A percentile compares a stretch with the other conserved stretches of the same genome.
Evolutionary conservation across 495 filamentous ascomycete genomes (phyloP).

Genomic region (Xylaria bambusicola): DNA sequence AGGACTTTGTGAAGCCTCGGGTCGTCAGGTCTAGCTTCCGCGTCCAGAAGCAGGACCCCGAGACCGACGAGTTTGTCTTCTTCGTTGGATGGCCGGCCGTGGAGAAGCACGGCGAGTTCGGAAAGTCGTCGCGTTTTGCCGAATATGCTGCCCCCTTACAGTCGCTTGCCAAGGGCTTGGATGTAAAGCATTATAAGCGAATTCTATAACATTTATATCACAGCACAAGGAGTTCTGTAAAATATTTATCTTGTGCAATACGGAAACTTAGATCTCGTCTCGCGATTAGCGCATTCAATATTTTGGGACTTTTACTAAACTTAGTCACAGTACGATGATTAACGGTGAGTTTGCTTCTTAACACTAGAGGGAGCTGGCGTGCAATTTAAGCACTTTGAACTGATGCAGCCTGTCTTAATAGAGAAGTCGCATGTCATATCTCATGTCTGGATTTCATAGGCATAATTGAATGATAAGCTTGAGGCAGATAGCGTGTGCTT

Average conservation of each 20-base stretch:
- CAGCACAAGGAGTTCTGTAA: too few species aligned
- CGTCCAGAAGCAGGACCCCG: conserved; percentile 44
- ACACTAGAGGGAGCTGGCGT: background rate
- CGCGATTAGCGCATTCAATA: too few species aligned
- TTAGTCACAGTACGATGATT: background rate
- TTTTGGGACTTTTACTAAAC: too few species aligned
- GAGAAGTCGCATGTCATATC: too few species aligned
- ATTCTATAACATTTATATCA: conserved; percentile 27
- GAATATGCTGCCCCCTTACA: conserved; percentile 39
- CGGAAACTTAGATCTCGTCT: too few species aligned
- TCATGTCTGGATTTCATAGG: background rate
- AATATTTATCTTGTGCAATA: too few species aligned
- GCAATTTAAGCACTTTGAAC: too few species aligned
- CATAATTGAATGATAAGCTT: background rate
- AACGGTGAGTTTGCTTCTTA: background rate
- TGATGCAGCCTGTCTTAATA: too few species aligned
- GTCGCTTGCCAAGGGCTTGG: conserved; percentile 33
- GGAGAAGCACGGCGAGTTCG: conserved; percentile 48
- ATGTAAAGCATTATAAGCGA: conserved; percentile 49
- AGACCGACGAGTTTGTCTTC: conserved; percentile 53
- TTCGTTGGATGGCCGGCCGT: conserved; percentile 53
- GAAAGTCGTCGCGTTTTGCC: conserved; percentile 36
- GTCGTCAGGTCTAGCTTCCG: conserved; percentile 49
- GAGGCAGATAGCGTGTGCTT: background rate
- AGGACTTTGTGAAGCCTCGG: conserved; percentile 42